Conservation (phyloP, 2,329 filamentous ascomycete genomes). For the Xylariales sp. region DNA sequence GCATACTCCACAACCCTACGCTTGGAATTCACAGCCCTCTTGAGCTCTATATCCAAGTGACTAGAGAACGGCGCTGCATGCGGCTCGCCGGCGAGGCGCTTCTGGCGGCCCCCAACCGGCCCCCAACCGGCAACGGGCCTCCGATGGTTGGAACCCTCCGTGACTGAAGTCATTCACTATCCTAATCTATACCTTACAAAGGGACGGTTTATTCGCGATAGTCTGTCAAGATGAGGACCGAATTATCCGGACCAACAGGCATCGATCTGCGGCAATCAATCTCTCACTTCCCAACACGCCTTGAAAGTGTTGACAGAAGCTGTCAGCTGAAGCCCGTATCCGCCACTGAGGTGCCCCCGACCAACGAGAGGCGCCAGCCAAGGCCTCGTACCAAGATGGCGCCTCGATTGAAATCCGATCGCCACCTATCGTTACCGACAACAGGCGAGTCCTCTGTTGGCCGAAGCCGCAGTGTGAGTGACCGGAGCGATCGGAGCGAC, state of each 20-base stretch:
- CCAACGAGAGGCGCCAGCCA: neutral
- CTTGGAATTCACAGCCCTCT: too few species aligned
- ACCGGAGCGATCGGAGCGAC: conserved; percentile 7
- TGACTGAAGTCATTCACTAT: neutral
- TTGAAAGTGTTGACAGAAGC: neutral
- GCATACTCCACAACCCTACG: too few species aligned
- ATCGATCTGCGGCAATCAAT: too few species aligned
- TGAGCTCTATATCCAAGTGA: too few species aligned
- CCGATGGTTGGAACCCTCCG: neutral
- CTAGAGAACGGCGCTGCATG: too few species aligned
- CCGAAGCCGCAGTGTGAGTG: conserved; percentile 1
- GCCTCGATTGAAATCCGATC: neutral
- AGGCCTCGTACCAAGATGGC: neutral
- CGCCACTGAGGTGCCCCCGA: too few species aligned
- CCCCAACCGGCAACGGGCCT: too few species aligned
- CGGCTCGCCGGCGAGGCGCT: too few species aligned
- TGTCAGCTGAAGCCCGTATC: neutral
- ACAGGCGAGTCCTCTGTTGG: neutral
- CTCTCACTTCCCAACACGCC: too few species aligned
- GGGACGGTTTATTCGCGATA: neutral
- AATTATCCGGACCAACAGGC: too few species aligned
- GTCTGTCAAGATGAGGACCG: neutral
- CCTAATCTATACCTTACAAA: neutral
- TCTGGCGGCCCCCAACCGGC: too few species aligned
- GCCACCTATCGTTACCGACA: neutral